Evolutionary conservation across 129 eudicot genomes (phyloP).

Genomic region (Flaveria brownii): DNA sequence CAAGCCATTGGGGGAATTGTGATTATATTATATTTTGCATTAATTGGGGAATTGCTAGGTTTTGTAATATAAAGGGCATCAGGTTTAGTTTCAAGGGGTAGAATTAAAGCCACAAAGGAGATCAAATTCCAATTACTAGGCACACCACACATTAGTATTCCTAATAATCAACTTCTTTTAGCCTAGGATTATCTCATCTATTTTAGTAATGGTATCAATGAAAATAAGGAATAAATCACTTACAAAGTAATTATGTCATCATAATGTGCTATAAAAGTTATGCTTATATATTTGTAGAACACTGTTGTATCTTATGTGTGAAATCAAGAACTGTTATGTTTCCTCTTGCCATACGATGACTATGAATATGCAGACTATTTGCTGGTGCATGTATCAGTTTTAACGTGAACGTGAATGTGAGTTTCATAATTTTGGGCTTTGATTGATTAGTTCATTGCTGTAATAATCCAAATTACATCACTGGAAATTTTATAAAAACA

Average conservation of each 20-base stretch:
- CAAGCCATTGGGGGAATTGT: not conserved
- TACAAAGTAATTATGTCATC: slow-evolving; percentile 10
- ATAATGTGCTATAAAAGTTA: not conserved
- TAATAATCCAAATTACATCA: not conserved
- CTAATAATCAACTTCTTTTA: not conserved
- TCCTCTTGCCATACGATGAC: not conserved
- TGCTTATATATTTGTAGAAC: slow-evolving; percentile 1
- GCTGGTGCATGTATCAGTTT: slow-evolving; percentile 4
- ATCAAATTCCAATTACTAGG: not conserved
- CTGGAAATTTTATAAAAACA: not conserved
- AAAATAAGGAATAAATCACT: not conserved
- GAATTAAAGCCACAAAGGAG: slow-evolving; percentile 15
- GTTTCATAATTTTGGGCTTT: not conserved
- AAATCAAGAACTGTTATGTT: not conserved
- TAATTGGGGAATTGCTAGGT: not conserved
- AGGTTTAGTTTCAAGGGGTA: slow-evolving; percentile 7
- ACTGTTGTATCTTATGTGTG: not conserved
- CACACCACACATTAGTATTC: not conserved
- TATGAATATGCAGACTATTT: slow-evolving; percentile 1
- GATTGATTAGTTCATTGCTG: slow-evolving; percentile 1
- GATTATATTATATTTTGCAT: not conserved
- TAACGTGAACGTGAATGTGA: not conserved
- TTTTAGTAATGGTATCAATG: not conserved
- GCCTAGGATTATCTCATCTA: not conserved
- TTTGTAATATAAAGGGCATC: slow-evolving; percentile 8